Conservation (phyloP, 805 yeast genomes). For the Pichia deserticola region DNA sequence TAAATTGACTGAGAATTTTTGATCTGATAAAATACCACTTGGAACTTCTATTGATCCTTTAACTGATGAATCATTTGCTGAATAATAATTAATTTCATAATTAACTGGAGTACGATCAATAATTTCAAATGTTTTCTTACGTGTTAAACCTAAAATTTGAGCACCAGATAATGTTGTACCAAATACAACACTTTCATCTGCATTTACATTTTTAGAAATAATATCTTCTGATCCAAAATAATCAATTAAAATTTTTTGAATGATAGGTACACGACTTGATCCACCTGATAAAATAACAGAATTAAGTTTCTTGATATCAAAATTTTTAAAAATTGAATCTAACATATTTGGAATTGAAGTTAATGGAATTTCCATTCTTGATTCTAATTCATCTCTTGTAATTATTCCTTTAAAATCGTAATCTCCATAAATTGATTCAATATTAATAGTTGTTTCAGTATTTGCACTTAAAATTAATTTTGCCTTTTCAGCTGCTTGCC, state of each 20-base stretch:
- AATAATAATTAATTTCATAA: conserved; percentile 4
- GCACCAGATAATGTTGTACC: conserved; percentile 88
- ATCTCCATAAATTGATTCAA: conserved; percentile 71
- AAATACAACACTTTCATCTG: conserved; percentile 89
- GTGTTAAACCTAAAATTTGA: conserved; percentile 58
- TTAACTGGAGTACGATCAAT: conserved; percentile 6
- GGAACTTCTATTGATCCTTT: not conserved
- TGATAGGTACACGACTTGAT: conserved; percentile 80
- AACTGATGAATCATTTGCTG: not conserved
- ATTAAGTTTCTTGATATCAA: conserved; percentile 17
- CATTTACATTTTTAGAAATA: conserved; percentile 71
- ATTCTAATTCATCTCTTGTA: conserved; percentile 81
- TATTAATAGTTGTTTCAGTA: conserved; percentile 62
- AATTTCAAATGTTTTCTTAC: conserved; percentile 45
- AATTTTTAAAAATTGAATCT: conserved; percentile 36
- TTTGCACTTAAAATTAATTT: conserved; percentile 86
- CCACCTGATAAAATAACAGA: conserved; percentile 88
- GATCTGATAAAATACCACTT: conserved; percentile 2
- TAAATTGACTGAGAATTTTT: conserved; percentile 4
- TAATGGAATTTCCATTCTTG: conserved; percentile 36
- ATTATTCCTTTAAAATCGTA: conserved; percentile 61
- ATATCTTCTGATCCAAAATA: conserved; percentile 48
- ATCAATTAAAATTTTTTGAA: conserved; percentile 52
- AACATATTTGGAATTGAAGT: conserved; percentile 49
- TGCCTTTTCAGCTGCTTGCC: conserved; percentile 83